These are phyloP conservation scores for Solanum tacnaense DNA, from an alignment of 257 asterid species.

Conservation along the genomic window DNA sequence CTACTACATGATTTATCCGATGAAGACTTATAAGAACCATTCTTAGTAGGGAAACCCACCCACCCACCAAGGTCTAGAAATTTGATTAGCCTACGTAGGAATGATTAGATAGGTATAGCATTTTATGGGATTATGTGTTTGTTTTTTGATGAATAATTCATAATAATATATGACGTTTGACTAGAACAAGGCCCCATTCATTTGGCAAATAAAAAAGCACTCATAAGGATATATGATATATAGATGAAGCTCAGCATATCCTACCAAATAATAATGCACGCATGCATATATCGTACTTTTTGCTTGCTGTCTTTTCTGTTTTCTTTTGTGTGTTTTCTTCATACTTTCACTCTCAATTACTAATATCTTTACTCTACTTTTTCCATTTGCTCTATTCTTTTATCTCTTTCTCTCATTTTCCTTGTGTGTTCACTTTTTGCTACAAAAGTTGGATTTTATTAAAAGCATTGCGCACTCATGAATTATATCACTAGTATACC, in stretches of 20 bases:
- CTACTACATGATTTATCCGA: neutral
- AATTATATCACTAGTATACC: neutral
- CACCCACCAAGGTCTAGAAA: neutral
- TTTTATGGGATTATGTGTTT: neutral
- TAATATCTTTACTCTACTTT: neutral
- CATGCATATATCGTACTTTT: slow-evolving; percentile 2
- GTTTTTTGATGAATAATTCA: neutral
- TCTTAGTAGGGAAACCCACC: neutral
- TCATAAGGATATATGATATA: neutral
- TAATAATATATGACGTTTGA: neutral
- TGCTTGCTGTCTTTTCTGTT: neutral
- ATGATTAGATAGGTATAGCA: neutral
- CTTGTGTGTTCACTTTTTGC: neutral
- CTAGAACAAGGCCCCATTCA: neutral
- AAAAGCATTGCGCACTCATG: neutral
- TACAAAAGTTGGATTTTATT: neutral
- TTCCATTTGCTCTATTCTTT: neutral
- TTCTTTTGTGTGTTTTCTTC: neutral
- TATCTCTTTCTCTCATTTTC: neutral
- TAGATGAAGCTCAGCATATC: neutral
- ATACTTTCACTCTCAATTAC: neutral
- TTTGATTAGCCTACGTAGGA: neutral
- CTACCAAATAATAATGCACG: slow-evolving; percentile 9
- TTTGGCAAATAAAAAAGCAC: neutral
- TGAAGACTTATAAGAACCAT: neutral